Base-by-base conservation (phyloP, 768 basidiomycete genomes). In the Lentinula detonsa region DNA sequence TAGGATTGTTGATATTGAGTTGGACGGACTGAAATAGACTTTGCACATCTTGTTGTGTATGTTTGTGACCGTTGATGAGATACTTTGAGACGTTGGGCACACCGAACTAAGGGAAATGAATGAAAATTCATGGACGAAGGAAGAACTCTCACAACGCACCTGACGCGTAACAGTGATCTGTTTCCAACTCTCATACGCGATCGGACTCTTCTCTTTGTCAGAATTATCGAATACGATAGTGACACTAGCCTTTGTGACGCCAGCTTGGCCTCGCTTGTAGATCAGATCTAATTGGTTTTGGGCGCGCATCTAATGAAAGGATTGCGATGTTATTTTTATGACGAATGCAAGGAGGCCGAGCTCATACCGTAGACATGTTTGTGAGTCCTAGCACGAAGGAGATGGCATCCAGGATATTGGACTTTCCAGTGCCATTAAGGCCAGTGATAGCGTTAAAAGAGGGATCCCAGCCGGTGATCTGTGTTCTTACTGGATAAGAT, bases 391-490 rank as follows among this genome's bases (percentile, higher is more conserved):
- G 81, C 15, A 98, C 97, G 71, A 99, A 99, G 75, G 95, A 97
- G 74, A 98, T 98, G 62, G 97, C 95, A 78, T 99, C 97, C 64
- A 99, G 85, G 68, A 99, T 98, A 77, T 99, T 99, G 62, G 95
- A 97, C 78, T 99, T 98, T 67, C 96, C 96, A 0, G 94, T 96
- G 2, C 93, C 94, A 77, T 94, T 94, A 65, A 93, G 83, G 50
- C 95, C 95, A 4, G 94, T 97, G 74, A 99, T 98, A 4, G 97
- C 97, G 72, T 98, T 98, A 83, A 99, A 99, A 4, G 93, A 96
- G 5, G 92, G 76, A 71, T 98, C 96, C 94, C 97, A 99, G 63
- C 95, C 96, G 0, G 89, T 88, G 63, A 99, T 96, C 67, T 91
- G 91, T 0, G 97, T 98, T 54, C 96, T 85, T 33, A 95, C 94